Evolutionary conservation across 2,329 filamentous ascomycete genomes (phyloP).

Genomic region (Massarina eburnea): DNA sequence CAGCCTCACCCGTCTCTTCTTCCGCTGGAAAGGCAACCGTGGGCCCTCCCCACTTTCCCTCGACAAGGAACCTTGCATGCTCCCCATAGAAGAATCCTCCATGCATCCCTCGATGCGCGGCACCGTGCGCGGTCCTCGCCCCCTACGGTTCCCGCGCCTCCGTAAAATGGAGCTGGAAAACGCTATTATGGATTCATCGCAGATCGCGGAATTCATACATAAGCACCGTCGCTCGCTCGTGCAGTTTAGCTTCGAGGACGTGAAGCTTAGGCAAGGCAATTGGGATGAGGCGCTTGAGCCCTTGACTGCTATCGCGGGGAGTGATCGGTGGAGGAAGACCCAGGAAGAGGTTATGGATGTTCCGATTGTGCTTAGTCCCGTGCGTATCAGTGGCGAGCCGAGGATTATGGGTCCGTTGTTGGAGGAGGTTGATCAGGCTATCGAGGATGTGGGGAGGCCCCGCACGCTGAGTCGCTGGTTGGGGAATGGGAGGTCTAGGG

Average conservation of each 20-base stretch:
- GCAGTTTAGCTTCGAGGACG: constrained; percentile 80
- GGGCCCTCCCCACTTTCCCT: constrained; percentile 75
- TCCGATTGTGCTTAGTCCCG: constrained; percentile 40
- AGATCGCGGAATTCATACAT: constrained; percentile 69
- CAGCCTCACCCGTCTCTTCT: constrained; percentile 69
- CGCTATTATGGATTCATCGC: constrained; percentile 67
- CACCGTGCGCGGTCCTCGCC: constrained; percentile 42
- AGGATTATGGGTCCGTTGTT: constrained; percentile 38
- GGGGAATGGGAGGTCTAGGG: constrained; percentile 25
- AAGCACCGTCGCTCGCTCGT: constrained; percentile 68
- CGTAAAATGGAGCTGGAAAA: constrained; percentile 73
- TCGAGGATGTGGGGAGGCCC: constrained; percentile 23
- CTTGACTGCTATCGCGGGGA: constrained; percentile 53
- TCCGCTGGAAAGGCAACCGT: constrained; percentile 73
- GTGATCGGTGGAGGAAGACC: constrained; percentile 46
- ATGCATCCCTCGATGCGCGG: constrained; percentile 37
- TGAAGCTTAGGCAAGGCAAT: constrained; percentile 68
- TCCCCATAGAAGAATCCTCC: constrained; percentile 48
- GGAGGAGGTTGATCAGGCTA: constrained; percentile 32
- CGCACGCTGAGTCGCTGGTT: constrained; percentile 38
- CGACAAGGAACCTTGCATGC: constrained; percentile 69
- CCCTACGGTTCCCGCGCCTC: constrained; percentile 65
- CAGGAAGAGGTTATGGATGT: constrained; percentile 46
- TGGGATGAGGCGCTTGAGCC: constrained; percentile 85
- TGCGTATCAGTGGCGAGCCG: constrained; percentile 33